These are phyloP conservation scores for Blepharisma japonicum DNA, from an alignment of 73 alveolate genomes.

Conservation along the genomic window DNA sequence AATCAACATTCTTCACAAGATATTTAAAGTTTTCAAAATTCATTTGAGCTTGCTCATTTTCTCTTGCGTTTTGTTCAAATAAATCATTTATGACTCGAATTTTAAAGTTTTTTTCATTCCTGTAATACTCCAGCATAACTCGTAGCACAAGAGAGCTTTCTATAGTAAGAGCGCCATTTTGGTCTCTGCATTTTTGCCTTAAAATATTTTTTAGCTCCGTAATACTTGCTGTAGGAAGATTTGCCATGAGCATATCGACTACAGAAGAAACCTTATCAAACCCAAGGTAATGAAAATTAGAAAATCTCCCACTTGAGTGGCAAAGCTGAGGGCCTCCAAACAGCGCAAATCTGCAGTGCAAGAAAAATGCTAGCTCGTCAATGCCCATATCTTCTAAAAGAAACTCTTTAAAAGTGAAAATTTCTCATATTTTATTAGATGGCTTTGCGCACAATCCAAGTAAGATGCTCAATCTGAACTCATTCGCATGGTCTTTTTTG, in stretches of 20 bases:
- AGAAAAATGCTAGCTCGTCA: constrained; percentile 49
- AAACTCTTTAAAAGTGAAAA: constrained; percentile 30
- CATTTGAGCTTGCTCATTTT: background rate
- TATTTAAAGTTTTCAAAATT: constrained; percentile 16
- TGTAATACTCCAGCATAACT: constrained; percentile 44
- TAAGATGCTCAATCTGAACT: constrained; percentile 39
- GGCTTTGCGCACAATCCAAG: constrained; percentile 31
- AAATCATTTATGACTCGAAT: constrained; percentile 22
- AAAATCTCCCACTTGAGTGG: constrained; percentile 22
- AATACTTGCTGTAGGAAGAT: background rate
- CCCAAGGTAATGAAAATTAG: constrained; percentile 36
- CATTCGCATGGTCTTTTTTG: constrained; percentile 52
- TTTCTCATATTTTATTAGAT: constrained; percentile 28
- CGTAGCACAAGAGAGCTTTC: constrained; percentile 49
- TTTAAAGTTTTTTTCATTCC: constrained; percentile 38
- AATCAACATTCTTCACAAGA: background rate
- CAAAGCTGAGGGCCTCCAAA: constrained; percentile 49
- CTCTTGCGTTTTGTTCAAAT: constrained; percentile 8
- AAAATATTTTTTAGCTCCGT: background rate
- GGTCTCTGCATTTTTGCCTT: background rate
- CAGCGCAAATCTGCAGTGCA: constrained; percentile 39
- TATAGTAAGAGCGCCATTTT: constrained; percentile 2
- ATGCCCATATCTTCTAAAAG: constrained; percentile 31
- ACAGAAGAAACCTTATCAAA: constrained; percentile 31
- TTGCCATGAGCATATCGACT: constrained; percentile 32